Conservation (phyloP, 306 rosid species). For the Psophocarpus tetragonolobus region DNA sequence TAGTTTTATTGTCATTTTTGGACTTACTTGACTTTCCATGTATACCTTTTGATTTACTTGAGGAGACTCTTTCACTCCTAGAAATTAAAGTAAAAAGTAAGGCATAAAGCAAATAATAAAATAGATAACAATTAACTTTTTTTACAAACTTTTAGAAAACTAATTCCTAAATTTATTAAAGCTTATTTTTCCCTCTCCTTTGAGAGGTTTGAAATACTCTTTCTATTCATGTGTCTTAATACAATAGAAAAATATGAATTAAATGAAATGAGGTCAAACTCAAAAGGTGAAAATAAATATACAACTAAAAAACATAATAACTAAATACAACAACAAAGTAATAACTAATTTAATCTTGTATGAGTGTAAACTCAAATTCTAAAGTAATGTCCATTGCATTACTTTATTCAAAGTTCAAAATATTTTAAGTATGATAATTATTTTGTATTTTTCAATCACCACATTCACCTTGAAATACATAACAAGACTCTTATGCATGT, state of each 20-base stretch:
- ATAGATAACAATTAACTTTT: not conserved
- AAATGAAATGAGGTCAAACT: not conserved
- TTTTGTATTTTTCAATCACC: too few species aligned
- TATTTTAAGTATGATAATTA: not conserved
- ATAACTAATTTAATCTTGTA: not conserved
- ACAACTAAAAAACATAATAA: conserved; percentile 4
- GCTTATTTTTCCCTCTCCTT: conserved; percentile 59
- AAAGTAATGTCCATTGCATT: not conserved
- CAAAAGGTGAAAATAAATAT: not conserved
- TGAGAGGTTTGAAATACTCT: too few species aligned
- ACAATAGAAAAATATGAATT: not conserved
- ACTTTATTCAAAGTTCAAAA: not conserved
- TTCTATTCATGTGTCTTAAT: conserved; percentile 67
- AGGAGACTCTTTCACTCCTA: conserved; percentile 62
- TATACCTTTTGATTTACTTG: conserved; percentile 61
- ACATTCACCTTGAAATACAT: too few species aligned
- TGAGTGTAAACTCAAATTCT: not conserved
- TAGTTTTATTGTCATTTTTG: too few species aligned
- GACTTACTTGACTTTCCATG: conserved; percentile 47
- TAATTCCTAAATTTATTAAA: conserved; percentile 43
- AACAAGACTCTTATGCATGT: too few species aligned
- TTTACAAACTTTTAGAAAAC: conserved; percentile 57
- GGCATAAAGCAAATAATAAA: conserved; percentile 8
- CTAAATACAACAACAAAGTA: conserved; percentile 10
- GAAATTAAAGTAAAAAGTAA: conserved; percentile 29